These are phyloP conservation scores for Gossypium sturtianum DNA, from an alignment of 345 rosid species.

Conservation along the genomic window DNA sequence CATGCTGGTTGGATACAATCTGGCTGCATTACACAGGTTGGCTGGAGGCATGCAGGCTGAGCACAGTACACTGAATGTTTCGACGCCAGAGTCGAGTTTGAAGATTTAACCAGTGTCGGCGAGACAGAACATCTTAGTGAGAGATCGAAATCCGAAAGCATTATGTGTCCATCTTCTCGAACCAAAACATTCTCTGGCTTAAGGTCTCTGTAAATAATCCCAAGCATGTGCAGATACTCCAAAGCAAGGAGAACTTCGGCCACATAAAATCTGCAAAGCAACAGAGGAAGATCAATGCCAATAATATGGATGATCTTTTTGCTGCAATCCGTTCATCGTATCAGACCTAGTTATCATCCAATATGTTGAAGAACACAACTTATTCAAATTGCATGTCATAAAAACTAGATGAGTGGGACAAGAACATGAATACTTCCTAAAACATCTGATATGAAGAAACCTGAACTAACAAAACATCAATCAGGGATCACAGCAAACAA, in stretches of 20 bases:
- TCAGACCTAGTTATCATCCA: too few species aligned
- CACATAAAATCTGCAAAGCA: slow-evolving; percentile 54
- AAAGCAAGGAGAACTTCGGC: slow-evolving; percentile 84
- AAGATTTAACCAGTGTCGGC: slow-evolving; percentile 52
- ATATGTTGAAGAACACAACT: too few species aligned
- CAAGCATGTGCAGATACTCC: slow-evolving; percentile 90
- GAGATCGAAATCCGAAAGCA: slow-evolving; percentile 87
- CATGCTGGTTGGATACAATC: slow-evolving; percentile 58
- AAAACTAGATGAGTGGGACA: too few species aligned
- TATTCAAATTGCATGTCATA: too few species aligned
- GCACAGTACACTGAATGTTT: slow-evolving; percentile 43
- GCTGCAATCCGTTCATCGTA: too few species aligned
- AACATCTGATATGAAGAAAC: neutral
- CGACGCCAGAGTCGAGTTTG: slow-evolving; percentile 28
- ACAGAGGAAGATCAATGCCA: neutral
- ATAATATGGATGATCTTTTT: too few species aligned
- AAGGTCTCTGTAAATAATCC: slow-evolving; percentile 78
- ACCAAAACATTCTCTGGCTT: slow-evolving; percentile 82
- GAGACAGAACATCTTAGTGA: slow-evolving; percentile 62
- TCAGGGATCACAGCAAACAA: neutral
- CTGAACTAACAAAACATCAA: neutral
- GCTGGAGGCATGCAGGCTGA: slow-evolving; percentile 52
- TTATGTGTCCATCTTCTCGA: slow-evolving; percentile 79
- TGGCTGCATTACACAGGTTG: slow-evolving; percentile 45
- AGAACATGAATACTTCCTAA: too few species aligned